Base-by-base conservation (phyloP, 306 rosid species). In the Astragalus membranaceus region DNA sequence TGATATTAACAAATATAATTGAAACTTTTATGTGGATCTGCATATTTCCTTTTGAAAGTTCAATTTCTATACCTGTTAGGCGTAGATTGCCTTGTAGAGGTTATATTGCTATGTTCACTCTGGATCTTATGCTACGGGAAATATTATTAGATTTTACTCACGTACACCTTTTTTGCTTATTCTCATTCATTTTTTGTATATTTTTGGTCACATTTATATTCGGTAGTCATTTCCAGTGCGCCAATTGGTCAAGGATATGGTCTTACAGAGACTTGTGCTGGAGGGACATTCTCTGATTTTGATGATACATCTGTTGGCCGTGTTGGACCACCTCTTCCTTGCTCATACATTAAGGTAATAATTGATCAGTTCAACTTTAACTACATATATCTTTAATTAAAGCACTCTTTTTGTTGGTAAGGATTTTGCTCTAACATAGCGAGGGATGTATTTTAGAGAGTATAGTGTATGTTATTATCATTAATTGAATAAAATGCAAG, bases 161-260 rank as follows among this genome's bases (percentile, higher is more conserved):
- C 75, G 23, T 32, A 20, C 48, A 56, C 42, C 8, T 14, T 10
- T 59, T 63, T 5, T 56, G 14, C 29, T 36, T 69, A 61, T 61
- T 37, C 6, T 33, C 39, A 57, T 62, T 35, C 65, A 16, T 11
- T 15, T 15, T 30, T 29, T 68, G 11, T 44, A 30, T 14, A 3
- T 39, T 77, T 56, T 51, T 54, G 54, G 46, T 66, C 64, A 52
- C 59, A 39, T 23, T 51, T 52, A 75, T 74, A 78, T 70, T 73
- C 54, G 73, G 32, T 64, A 73, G 36, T 76, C 76, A 49, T 80
- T 65, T 77, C 33, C 96, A 94, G 99, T 81, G 78, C 89, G 72
- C 87, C 96, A 48, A 94, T 94, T 55, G 99, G 97, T 50, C 99
- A 91, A 89, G 99, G 96, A 43, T 94, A 94, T 79, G 99, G 99